Base-by-base conservation (phyloP, 306 rosid species). In the Cyamopsis tetragonoloba region DNA sequence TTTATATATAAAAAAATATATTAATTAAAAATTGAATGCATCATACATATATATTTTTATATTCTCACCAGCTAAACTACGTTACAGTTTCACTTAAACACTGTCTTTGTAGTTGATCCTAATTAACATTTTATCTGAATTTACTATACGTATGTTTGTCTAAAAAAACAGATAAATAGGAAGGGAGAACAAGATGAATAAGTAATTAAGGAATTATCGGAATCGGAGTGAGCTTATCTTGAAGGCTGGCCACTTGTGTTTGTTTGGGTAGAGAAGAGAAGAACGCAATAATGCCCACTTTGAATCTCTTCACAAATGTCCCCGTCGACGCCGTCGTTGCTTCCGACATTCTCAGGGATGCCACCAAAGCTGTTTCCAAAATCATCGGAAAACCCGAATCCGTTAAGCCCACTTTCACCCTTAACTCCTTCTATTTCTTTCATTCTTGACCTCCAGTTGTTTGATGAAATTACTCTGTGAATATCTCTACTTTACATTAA, bases 351-450 rank as follows among this genome's bases (percentile, higher is more conserved):
- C 97, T 95, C 78, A 85, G 82, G 38, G 99, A 95, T 68, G 97
- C 97, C 65, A 88, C 99, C 70, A 95, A 86, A 85, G 92, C 91
- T 10, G 90, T 95, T 22, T 81, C 97, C 2, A 90, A 90, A 59
- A 88, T 95, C 73, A 84, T 90, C 17, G 95, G 96, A 82, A 88
- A 90, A 79, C 97, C 99, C 15, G 99, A 95, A 81, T 86, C 97
- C 3, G 97, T 95, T 70, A 69, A 64, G 79, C 59, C 23, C 48
- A 4, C 44, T 13, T n/a, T 23, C 20, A 9, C 5, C 39, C 12
- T 20, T 19, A 6, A 4, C 11, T 3, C 15, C 10, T 30, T 14
- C 0, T n/a, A 13, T 34, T 4, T 53, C 43, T 15, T 57, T 38
- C 56, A 18, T 15, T 42, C 23, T 28, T 82, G 88, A 13, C 68